Evolutionary conservation across 2,329 filamentous ascomycete species (phyloP).

Genomic region (Xylariaceae sp.): DNA sequence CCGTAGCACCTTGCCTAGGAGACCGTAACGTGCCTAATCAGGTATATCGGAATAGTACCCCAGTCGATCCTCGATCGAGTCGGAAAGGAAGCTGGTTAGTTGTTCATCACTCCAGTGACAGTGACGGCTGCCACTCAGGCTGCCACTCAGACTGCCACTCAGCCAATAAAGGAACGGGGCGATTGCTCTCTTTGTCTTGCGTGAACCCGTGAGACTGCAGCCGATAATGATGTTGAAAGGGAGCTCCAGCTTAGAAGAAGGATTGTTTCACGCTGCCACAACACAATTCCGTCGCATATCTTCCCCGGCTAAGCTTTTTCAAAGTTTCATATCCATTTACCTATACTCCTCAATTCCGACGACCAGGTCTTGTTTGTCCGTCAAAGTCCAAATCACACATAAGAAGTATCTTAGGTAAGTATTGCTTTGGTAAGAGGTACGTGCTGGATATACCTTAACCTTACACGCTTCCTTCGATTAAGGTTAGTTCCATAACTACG

Average conservation of each 20-base stretch:
- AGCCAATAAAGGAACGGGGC: slow-evolving; percentile 15
- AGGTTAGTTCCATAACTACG: no score
- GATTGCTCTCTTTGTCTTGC: slow-evolving; percentile 21
- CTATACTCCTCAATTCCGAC: not conserved
- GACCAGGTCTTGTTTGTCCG: not conserved
- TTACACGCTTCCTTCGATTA: no score
- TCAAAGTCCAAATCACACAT: not conserved
- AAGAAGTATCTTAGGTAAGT: no score
- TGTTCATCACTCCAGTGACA: not conserved
- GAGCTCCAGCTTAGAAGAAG: not conserved
- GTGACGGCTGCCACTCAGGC: not conserved
- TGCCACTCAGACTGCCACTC: no score
- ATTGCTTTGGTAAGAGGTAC: no score
- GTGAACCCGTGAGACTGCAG: slow-evolving; percentile 9
- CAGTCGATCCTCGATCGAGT: slow-evolving; percentile 30
- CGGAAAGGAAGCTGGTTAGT: slow-evolving; percentile 29
- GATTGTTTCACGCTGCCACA: slow-evolving; percentile 8
- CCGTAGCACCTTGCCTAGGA: not conserved
- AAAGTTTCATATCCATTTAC: not conserved
- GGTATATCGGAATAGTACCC: slow-evolving; percentile 7
- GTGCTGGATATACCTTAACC: no score
- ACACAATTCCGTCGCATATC: slow-evolving; percentile 5
- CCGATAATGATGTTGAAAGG: slow-evolving; percentile 3
- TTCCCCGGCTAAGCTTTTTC: slow-evolving; percentile 11
- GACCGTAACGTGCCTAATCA: not conserved